Evolutionary conservation across 352 stramenopile genomes (phyloP), one percentile per base, ranked within the genome.

Genomic region (Globisporangium okanoganense): DNA sequence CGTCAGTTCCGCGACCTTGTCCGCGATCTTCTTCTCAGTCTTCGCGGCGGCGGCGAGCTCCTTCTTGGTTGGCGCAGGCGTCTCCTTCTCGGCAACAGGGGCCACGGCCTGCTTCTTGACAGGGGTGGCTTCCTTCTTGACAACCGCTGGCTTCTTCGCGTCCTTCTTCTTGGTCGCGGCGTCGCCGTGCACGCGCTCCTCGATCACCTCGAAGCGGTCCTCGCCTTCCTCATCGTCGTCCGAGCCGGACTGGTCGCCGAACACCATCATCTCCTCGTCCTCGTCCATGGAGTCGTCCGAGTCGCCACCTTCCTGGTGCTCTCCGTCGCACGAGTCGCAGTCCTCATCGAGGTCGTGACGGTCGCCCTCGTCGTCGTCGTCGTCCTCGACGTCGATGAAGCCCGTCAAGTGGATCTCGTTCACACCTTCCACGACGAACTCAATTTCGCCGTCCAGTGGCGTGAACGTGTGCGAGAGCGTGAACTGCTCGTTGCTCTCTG

Each of bases 321-420:
- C 71, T 29, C 81, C 75, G 29, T 74, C 80, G 24, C 36, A 59
- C 24, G 33, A 55, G 35, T 64, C 54, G 31, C 56, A 58, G 29
- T 67, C 51, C 10, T 67, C 62, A n/a, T 75, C 69, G 29, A 62
- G 63, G 44, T 73, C 56, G 58, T 72, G 57, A n/a, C 76, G 75
- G 35, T 90, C 61, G n/a, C 29, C 73, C 20, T 87, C 70, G 3
- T 85, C 85, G 25, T 89, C 79, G 16, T 92, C 79, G 18, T 88
- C 82, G 7, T 91, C 82, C 57, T 92, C 51, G 24, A 91, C 73
- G 38, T 95, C 85, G 10, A 95, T 84, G 62, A 91, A 83, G 12
- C 82, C 85, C 22, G 85, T 92, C 43, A 95, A 52, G 70, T 95
- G 85, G 60, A 95, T 87, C 29, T 77, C 69, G 62, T 93, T 93